Conservation (phyloP, 495 filamentous ascomycete genomes). For the Neurospora africana region DNA sequence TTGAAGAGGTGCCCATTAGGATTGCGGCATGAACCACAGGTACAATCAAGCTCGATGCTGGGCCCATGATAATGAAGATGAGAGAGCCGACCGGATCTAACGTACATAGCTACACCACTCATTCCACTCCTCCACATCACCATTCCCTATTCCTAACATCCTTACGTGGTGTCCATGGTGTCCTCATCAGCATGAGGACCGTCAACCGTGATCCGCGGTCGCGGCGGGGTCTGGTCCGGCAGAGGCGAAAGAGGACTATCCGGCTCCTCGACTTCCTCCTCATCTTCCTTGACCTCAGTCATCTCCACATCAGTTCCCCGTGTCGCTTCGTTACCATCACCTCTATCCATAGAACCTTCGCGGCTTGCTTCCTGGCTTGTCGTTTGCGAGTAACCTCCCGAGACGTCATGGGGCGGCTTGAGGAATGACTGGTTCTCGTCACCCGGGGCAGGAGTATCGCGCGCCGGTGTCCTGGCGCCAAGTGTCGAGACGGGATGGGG, state of each 20-base stretch:
- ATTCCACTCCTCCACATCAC: not conserved
- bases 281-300: conserved; percentile 39
- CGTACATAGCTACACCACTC: not conserved
- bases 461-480: conserved; percentile 56
- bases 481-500: conserved; percentile 37
- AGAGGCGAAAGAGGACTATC: conserved; percentile 20
- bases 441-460: conserved; percentile 35
- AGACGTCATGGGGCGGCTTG: conserved; percentile 32
- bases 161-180: conserved; percentile 58
- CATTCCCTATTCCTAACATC: not conserved
- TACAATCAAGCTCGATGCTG: not conserved
- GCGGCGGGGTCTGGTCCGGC: conserved; percentile 24
- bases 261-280: conserved; percentile 53
- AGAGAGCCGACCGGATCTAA: not conserved
- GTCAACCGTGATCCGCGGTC: conserved; percentile 39
- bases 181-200: conserved; percentile 39
- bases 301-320: conserved; percentile 16
- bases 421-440: conserved; percentile 20
- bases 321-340: conserved; percentile 35
- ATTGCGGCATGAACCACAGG: not conserved
- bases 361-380: conserved; percentile 31
- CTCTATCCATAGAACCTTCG: conserved; percentile 11
- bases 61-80: not conserved
- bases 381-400: conserved; percentile 35
- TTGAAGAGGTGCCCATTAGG: not conserved